Percentiles rank a stretch among this genome's conserved stretches.
phyloP scores from a whole-genome alignment of 2,329 filamentous ascomycete genomes.

The Alternaria novae-zelandiae region DNA sequence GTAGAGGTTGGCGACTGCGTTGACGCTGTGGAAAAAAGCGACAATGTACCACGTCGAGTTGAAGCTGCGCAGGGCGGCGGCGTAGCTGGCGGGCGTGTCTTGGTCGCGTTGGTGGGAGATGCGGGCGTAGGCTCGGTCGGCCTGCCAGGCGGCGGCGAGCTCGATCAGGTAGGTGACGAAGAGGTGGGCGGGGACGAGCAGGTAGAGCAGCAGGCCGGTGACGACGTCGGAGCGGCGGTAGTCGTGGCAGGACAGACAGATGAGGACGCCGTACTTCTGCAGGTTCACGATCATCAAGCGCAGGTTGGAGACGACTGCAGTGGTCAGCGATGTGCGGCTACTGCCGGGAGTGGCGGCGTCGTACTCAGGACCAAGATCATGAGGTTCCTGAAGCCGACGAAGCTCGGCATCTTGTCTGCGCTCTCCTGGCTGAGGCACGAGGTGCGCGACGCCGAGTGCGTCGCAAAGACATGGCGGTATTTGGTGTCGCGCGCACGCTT shows the following conservation, averaged over 20 bases:
- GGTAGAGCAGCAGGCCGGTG: slow-evolving; percentile 78
- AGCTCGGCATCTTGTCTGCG: slow-evolving; percentile 75
- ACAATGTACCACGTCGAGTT: slow-evolving; percentile 79
- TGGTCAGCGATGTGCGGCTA: slow-evolving; percentile 27
- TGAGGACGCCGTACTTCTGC: slow-evolving; percentile 96
- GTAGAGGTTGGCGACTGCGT: slow-evolving; percentile 79
- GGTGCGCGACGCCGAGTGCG: slow-evolving; percentile 74
- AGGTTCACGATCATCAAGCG: slow-evolving; percentile 96
- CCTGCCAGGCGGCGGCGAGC: slow-evolving; percentile 78
- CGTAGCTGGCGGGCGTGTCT: slow-evolving; percentile 61
- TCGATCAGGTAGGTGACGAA: slow-evolving; percentile 92
- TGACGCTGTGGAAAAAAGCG: slow-evolving; percentile 80
- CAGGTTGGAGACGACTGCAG: slow-evolving; percentile 84
- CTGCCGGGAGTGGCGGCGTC: slow-evolving; percentile 30
- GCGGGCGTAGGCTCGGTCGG: slow-evolving; percentile 69
- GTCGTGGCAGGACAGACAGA: slow-evolving; percentile 89
- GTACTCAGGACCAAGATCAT: slow-evolving; percentile 91
- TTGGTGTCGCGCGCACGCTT: slow-evolving; percentile 56
- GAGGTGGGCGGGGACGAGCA: slow-evolving; percentile 88
- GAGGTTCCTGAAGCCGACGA: slow-evolving; percentile 91
- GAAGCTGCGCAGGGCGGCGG: slow-evolving; percentile 68
- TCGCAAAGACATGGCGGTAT: slow-evolving; percentile 90
- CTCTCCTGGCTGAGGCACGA: slow-evolving; percentile 85
- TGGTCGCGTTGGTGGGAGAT: slow-evolving; percentile 53
- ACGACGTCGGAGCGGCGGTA: slow-evolving; percentile 79